phyloP scores from a whole-genome alignment of 2,329 filamentous ascomycete genomes.

The Ophiostoma novo-ulmi region DNA sequence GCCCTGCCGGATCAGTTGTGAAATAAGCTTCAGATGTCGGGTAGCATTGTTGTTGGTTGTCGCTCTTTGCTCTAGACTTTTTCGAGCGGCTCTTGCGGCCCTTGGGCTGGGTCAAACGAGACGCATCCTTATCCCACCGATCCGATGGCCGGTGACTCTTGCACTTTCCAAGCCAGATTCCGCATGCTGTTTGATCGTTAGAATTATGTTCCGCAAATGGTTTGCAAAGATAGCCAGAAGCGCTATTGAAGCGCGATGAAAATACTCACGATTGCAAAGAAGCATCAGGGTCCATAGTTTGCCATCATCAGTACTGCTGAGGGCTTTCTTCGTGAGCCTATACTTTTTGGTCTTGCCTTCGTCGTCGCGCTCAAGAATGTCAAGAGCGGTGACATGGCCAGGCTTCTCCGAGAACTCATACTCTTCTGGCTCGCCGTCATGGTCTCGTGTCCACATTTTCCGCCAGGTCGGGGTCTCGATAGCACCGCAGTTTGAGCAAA shows the following conservation, averaged over 20 bases:
- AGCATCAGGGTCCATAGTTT: constrained; percentile 64
- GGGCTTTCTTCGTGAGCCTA: constrained; percentile 71
- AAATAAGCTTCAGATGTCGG: constrained; percentile 52
- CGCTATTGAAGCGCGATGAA: neutral
- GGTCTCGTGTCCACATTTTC: constrained; percentile 78
- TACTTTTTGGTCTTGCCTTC: constrained; percentile 61
- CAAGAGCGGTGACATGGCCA: constrained; percentile 68
- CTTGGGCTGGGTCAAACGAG: constrained; percentile 48
- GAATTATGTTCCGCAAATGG: neutral
- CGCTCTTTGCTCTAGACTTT: constrained; percentile 47
- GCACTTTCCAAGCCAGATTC: constrained; percentile 89
- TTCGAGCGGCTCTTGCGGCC: constrained; percentile 46
- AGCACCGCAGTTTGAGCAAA: constrained; percentile 86
- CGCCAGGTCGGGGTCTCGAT: constrained; percentile 97
- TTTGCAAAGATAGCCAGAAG: neutral
- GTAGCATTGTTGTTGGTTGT: constrained; percentile 40
- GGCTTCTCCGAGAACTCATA: constrained; percentile 68
- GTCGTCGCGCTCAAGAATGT: constrained; percentile 58
- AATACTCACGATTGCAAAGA: constrained; percentile 76
- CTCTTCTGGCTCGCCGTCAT: constrained; percentile 63
- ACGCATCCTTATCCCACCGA: constrained; percentile 68
- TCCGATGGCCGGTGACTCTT: constrained; percentile 76
- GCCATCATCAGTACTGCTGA: constrained; percentile 59
- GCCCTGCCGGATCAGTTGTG: constrained; percentile 50
- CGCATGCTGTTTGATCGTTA: constrained; percentile 57